phyloP scores from a whole-genome alignment of 306 rosid species.

The Inga laurina region DNA sequence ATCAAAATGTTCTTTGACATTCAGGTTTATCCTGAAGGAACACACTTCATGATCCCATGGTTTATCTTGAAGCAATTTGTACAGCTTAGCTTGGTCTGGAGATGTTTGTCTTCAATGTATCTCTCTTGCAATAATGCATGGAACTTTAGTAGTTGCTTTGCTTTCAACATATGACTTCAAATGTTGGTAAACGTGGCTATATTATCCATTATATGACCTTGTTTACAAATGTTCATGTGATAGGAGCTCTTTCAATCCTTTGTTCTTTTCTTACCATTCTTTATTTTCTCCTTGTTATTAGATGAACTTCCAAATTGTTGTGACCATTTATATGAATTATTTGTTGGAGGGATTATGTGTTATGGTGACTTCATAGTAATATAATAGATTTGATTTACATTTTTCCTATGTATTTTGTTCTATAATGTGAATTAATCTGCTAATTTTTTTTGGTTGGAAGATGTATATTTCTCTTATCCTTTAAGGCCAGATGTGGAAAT shows the following conservation, averaged over 20 bases:
- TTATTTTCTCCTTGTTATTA: constrained; percentile 4
- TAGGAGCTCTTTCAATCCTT: constrained; percentile 9
- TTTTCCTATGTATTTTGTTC: not conserved
- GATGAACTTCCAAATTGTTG: constrained; percentile 1
- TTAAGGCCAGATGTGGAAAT: constrained; percentile 75
- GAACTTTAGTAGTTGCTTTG: constrained; percentile 27
- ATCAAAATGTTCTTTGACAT: constrained; percentile 18
- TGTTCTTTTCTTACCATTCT: not conserved
- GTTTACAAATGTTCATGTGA: constrained; percentile 24
- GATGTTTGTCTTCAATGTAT: constrained; percentile 91
- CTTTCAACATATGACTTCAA: not conserved
- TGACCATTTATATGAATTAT: constrained; percentile 11
- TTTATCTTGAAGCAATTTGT: constrained; percentile 52
- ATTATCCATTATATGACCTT: not conserved
- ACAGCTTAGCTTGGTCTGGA: constrained; percentile 76
- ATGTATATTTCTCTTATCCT: no score
- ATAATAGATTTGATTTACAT: constrained; percentile 16
- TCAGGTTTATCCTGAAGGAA: constrained; percentile 96
- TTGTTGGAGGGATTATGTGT: not conserved
- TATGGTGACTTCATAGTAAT: not conserved
- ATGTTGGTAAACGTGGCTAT: not conserved
- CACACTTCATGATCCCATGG: constrained; percentile 86
- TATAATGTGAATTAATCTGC: no score
- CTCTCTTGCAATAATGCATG: constrained; percentile 24
- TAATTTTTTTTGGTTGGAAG: no score